A percentile compares a stretch with the other conserved stretches of the same genome.
These are phyloP conservation scores for Alternaria incomplexa DNA, from an alignment of 2,329 filamentous ascomycete species.

Conservation along the genomic window DNA sequence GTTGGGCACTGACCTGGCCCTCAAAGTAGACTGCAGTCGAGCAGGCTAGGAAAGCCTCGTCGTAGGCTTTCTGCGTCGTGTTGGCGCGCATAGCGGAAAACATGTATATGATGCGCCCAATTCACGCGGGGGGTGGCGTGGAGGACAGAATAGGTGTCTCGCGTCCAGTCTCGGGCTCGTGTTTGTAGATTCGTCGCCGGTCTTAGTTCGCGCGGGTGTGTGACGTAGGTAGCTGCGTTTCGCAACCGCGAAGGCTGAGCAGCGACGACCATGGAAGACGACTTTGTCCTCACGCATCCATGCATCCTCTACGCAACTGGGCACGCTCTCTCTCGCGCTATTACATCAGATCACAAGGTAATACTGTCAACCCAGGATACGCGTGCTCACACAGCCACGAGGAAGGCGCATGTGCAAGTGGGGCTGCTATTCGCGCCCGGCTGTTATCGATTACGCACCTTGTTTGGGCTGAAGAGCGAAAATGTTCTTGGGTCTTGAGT, in stretches of 20 bases:
- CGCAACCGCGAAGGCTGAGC: conserved; percentile 19
- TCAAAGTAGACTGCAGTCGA: conserved; percentile 98
- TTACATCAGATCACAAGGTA: neutral
- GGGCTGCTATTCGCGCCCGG: conserved; percentile 20
- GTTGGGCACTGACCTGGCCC: conserved; percentile 68
- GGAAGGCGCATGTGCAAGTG: conserved; percentile 26
- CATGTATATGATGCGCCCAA: conserved; percentile 7
- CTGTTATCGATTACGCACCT: conserved; percentile 45
- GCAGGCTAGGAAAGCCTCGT: conserved; percentile 93
- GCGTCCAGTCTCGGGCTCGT: conserved; percentile 15
- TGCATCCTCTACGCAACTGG: conserved; percentile 8
- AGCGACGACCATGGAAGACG: conserved; percentile 21
- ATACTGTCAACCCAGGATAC: neutral
- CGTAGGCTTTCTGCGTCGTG: conserved; percentile 94
- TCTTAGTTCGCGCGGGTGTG: conserved; percentile 31
- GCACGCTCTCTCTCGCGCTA: neutral
- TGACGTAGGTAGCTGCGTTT: conserved; percentile 43
- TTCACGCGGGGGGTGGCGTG: conserved; percentile 48
- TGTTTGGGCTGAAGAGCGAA: neutral
- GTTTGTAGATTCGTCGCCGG: conserved; percentile 27
- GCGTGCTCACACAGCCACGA: conserved; percentile 2
- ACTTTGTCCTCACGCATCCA: conserved; percentile 7
- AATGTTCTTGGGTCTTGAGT: conserved; percentile 1
- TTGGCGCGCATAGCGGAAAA: conserved; percentile 59
- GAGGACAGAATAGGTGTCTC: conserved; percentile 37